Conservation (phyloP, 1,284 basidiomycete genomes). For the Cryptococcus wingfieldii region DNA sequence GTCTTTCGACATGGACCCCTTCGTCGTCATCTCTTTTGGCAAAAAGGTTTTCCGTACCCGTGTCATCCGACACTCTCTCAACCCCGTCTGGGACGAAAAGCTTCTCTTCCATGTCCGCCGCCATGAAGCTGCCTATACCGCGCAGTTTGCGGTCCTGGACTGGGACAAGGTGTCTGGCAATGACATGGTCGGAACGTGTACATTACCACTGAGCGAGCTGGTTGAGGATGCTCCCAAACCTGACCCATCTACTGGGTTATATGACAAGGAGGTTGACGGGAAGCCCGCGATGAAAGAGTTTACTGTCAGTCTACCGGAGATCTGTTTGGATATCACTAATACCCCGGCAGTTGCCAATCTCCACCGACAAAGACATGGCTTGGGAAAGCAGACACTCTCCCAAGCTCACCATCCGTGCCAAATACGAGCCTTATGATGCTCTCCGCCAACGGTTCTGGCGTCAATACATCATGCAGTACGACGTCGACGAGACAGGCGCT, state of each 20-base stretch:
- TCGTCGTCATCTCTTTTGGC: slow-evolving; percentile 90
- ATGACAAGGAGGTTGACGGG: slow-evolving; percentile 56
- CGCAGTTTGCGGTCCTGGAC: slow-evolving; percentile 79
- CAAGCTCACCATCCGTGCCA: slow-evolving; percentile 60
- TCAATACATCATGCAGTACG: slow-evolving; percentile 84
- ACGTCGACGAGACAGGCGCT: slow-evolving; percentile 74
- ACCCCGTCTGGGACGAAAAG: slow-evolving; percentile 93
- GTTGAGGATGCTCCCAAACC: slow-evolving; percentile 68
- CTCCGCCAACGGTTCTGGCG: slow-evolving; percentile 89
- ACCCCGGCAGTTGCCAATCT: slow-evolving; percentile 34
- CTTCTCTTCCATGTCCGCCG: slow-evolving; percentile 89
- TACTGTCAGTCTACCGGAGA: slow-evolving; percentile 52
- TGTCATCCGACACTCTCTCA: slow-evolving; percentile 79
- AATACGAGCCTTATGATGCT: slow-evolving; percentile 90
- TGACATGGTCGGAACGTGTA: slow-evolving; percentile 75
- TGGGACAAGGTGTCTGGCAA: slow-evolving; percentile 92
- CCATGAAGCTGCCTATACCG: slow-evolving; percentile 72
- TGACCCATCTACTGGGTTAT: slow-evolving; percentile 67
- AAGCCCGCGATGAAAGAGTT: slow-evolving; percentile 67
- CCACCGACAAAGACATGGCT: slow-evolving; percentile 40
- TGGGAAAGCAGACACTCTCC: slow-evolving; percentile 49
- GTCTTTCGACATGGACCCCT: slow-evolving; percentile 85
- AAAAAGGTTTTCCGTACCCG: slow-evolving; percentile 95
- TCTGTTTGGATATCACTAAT: neutral
- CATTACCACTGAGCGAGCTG: slow-evolving; percentile 65